Conservation (phyloP, 1,284 basidiomycete species). For the Pyrrhoderma lamaoense region DNA sequence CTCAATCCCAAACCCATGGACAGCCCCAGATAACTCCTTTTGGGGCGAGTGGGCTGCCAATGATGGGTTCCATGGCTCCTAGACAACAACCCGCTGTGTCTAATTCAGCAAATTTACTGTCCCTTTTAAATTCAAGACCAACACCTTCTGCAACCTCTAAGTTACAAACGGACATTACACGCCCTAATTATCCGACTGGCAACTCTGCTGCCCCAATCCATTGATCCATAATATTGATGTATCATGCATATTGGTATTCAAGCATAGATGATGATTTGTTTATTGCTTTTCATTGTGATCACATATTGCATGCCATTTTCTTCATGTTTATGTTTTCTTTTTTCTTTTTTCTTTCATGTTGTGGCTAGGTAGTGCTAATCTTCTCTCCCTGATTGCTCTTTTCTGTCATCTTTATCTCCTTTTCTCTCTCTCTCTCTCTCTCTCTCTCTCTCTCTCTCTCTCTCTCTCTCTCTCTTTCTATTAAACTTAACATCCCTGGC, state of each 20-base stretch:
- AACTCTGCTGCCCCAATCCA: constrained; percentile 6
- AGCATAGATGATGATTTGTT: constrained; percentile 1
- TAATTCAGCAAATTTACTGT: constrained; percentile 29
- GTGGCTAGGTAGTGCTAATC: too few relatives aligned
- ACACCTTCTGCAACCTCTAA: constrained; percentile 10
- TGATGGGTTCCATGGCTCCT: too few relatives aligned
- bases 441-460: not conserved
- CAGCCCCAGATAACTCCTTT: too few relatives aligned
- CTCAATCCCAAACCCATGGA: too few relatives aligned
- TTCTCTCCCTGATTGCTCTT: not conserved
- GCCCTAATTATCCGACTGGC: constrained; percentile 11
- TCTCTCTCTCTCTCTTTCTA: not conserved
- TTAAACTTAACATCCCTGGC: too few relatives aligned
- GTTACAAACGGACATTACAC: constrained; percentile 11
- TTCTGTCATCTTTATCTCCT: not conserved
- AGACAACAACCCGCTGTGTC: constrained; percentile 19
- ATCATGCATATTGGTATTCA: not conserved
- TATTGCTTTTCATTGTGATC: constrained; percentile 3
- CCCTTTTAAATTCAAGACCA: constrained; percentile 30
- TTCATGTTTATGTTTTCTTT: not conserved
- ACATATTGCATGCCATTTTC: constrained; percentile 2
- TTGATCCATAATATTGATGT: constrained; percentile 6
- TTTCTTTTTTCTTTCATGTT: too few relatives aligned
- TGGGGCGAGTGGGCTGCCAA: too few relatives aligned
- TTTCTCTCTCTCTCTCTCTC: not conserved